Percentiles rank a stretch among this genome's conserved stretches.
phyloP scores from a whole-genome alignment of 164 flowering plant species.

The Tetracentron sinense region DNA sequence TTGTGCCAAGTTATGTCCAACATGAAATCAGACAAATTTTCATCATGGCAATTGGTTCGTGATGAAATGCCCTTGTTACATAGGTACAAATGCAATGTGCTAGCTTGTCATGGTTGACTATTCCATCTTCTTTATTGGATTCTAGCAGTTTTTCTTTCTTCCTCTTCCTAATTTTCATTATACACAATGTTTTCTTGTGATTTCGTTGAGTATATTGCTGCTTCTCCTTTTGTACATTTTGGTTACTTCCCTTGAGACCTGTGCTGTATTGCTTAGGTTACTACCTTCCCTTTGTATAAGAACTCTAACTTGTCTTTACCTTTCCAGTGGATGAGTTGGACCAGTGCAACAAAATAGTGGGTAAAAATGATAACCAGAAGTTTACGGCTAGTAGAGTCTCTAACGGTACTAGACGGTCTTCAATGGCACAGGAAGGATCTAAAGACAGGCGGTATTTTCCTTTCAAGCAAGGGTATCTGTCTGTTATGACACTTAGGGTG shows the following conservation, averaged over 20 bases:
- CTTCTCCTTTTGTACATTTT: too few relatives aligned
- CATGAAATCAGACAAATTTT: too few relatives aligned
- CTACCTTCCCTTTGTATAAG: neutral
- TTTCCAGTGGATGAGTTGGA: constrained; percentile 87
- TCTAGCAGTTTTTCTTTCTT: too few relatives aligned
- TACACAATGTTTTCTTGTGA: too few relatives aligned
- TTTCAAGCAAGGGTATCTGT: constrained; percentile 74
- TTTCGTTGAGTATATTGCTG: too few relatives aligned
- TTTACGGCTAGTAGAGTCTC: constrained; percentile 20
- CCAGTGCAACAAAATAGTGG: constrained; percentile 75
- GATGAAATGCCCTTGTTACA: too few relatives aligned
- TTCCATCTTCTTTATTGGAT: too few relatives aligned
- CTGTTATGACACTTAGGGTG: constrained; percentile 85
- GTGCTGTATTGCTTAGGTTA: neutral
- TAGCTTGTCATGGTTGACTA: too few relatives aligned
- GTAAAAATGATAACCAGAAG: constrained; percentile 40
- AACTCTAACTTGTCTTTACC: neutral
- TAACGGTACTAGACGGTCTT: constrained; percentile 32
- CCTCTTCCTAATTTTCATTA: neutral
- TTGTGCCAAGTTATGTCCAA: too few relatives aligned
- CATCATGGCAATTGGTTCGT: too few relatives aligned
- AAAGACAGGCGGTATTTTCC: constrained; percentile 66
- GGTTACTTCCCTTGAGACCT: neutral
- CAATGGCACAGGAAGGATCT: constrained; percentile 35
- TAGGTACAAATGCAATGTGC: too few relatives aligned